Base-by-base conservation (phyloP, 306 rosid genomes). In the Casuarina cunninghamiana region DNA sequence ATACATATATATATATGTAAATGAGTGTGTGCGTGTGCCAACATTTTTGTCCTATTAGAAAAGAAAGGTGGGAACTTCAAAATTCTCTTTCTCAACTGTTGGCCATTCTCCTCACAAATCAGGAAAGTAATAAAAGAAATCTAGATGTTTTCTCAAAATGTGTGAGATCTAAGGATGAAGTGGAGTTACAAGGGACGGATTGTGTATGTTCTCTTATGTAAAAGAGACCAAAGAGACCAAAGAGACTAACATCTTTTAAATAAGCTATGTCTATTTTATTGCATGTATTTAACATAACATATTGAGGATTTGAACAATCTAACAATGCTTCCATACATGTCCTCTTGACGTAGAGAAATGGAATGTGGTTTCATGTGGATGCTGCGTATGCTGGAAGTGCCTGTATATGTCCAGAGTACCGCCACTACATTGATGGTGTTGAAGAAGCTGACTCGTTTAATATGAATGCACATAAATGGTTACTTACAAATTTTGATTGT, bases 381-480 rank as follows among this genome's bases (percentile, higher is more conserved):
- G 97, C 98, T 83, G 98, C 98, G 65, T 94, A 92, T 74, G 97
- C 97, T 77, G 98, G 98, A 81, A 94, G 97, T 83, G 97, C 98
- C 74, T 89, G 97, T 81, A 78, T 94, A 83, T 94, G 98, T 87
- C 97, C 97, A 17, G 97, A 94, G 83, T 89, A 86, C 86, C 98
- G 89, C 79, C 91, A 85, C 73, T 75, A 85, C 84, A 87, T 94
- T 76, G 86, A 91, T 54, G 98, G 98, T 51, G 88, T 94, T 62
- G 98, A 94, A 86, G 92, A 89, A 86, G 95, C 91, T 0, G 93
- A 94, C 81, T 94, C 98, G 11, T 94, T 94, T 72, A 90, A 94
- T 89, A 89, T 89, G 95, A 94, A 94, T 87, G 97, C 94, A 15
- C 98, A 92, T 81, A 94, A 94, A 86, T 94, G 97, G 98, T 84